Base-by-base conservation (phyloP, 2,329 filamentous ascomycete species). In the Ceratocystis smalleyi region DNA sequence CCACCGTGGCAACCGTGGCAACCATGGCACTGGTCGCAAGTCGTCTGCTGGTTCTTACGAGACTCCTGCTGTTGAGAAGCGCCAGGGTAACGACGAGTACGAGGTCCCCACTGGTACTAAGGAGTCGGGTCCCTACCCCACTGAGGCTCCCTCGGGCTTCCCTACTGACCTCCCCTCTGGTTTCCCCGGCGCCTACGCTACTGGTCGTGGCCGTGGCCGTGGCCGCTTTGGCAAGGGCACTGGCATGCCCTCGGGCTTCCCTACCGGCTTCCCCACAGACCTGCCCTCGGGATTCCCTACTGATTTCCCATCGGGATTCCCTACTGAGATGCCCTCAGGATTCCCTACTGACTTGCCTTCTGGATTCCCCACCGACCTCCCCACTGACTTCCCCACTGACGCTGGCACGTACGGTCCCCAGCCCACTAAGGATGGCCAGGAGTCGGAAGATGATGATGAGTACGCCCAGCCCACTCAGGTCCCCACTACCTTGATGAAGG, bases 401-500 rank as follows among this genome's bases (percentile, higher is more conserved):
- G 35, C 10, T 40, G 35, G 35, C 35, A 3, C 12, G 35, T 40
- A 40, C 35, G 32, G 32, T 35, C 8, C 32, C 32, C 32, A 12
- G 32, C 32, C 32, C 10, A 35, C 32, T 3, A 3, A 12, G 10
- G 3, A 35, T 8, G 1, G 32, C 8, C 2, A 35, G 10, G 32
- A 35, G 10, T 35, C 32, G 10, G 8, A 35, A 12, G 32, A 35
- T 10, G 3, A 35, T 35, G 3, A 15, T 15, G 35, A 40, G 35
- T 40, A 40, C 35, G 5, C 27, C 5, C 27, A 27, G 27, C 27
- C 27, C 24, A 63, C 27, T n/a, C 22, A 30, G 47, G 27, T 24
- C 27, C 61, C 32, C 49, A 63, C 64, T 59, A 63, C 64, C 17
- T 43, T 60, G 32, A 30, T 30, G 61, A 66, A 47, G 61, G 62